These are phyloP conservation scores for Arthrobotrys conoides DNA, from an alignment of 2,329 filamentous ascomycete species.

Conservation along the genomic window DNA sequence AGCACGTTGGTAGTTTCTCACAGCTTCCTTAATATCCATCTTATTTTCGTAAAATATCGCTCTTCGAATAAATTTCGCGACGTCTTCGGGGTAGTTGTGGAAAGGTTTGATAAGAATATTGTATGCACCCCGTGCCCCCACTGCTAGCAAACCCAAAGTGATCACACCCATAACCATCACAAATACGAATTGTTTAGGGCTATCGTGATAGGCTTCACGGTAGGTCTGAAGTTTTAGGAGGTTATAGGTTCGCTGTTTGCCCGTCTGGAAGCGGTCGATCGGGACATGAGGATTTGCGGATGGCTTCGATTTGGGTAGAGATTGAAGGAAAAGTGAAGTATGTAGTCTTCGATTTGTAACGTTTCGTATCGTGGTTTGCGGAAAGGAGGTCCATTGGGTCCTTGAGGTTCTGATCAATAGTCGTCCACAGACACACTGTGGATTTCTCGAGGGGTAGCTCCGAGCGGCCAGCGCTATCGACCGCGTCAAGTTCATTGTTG, in stretches of 20 bases:
- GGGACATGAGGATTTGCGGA: constrained; percentile 35
- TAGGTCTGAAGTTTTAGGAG: constrained; percentile 52
- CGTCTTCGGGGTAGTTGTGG: constrained; percentile 74
- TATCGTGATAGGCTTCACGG: constrained; percentile 54
- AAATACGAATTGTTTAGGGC: constrained; percentile 36
- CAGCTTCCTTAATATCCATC: constrained; percentile 80
- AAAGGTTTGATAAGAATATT: constrained; percentile 14
- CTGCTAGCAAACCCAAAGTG: background rate
- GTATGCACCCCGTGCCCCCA: constrained; percentile 4
- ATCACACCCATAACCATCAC: constrained; percentile 13
- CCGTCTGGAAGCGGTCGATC: constrained; percentile 35
- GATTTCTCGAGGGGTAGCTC: constrained; percentile 12
- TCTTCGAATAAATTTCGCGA: constrained; percentile 83
- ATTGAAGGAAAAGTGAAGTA: constrained; percentile 9
- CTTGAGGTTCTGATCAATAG: background rate
- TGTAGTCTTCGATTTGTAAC: constrained; percentile 13
- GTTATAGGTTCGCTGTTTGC: constrained; percentile 38
- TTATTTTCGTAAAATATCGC: constrained; percentile 88
- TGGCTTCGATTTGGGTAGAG: constrained; percentile 5
- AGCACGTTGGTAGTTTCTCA: constrained; percentile 86
- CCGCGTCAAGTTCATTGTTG: constrained; percentile 26
- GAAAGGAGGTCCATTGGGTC: constrained; percentile 21
- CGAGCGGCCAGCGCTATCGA: constrained; percentile 34
- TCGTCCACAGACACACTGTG: constrained; percentile 4
- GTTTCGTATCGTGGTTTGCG: background rate